These are phyloP conservation scores for Lactifluus pinguis DNA, from an alignment of 768 basidiomycete species.

Conservation along the genomic window DNA sequence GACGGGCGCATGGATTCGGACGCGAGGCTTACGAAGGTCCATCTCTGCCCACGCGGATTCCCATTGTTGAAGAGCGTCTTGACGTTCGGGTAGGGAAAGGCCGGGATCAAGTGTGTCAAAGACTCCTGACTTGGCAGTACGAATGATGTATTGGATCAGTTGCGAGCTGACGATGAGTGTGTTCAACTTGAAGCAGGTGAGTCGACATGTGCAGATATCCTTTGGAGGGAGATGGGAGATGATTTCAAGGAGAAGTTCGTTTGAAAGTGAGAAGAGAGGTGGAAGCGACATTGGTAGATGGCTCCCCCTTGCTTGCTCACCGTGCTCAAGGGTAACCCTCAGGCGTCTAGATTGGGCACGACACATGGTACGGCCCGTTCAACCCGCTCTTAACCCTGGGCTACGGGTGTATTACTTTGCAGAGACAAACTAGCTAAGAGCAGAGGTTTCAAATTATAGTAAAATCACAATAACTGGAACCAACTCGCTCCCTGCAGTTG, in stretches of 20 bases:
- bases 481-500: too few species aligned
- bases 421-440: too few species aligned
- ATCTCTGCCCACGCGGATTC: not conserved
- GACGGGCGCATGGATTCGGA: not conserved
- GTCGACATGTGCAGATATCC: not conserved
- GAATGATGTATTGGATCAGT: not conserved
- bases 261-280: constrained; percentile 4
- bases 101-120: constrained; percentile 5
- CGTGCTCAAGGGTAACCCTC: not conserved
- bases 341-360: not conserved
- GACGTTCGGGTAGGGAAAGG: not conserved
- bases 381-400: too few species aligned
- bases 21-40: not conserved
- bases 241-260: constrained; percentile 8
- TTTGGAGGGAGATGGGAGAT: not conserved
- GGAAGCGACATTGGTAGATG: not conserved
- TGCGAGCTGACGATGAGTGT: not conserved
- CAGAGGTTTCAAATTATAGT: too few species aligned
- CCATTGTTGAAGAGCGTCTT: not conserved
- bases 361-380: too few species aligned
- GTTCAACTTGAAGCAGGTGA: not conserved
- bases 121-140: constrained; percentile 10
- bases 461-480: too few species aligned
- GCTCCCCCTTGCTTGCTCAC: not conserved
- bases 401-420: too few species aligned